Conservation (phyloP, 306 rosid species). For the Crataegus laevigata region DNA sequence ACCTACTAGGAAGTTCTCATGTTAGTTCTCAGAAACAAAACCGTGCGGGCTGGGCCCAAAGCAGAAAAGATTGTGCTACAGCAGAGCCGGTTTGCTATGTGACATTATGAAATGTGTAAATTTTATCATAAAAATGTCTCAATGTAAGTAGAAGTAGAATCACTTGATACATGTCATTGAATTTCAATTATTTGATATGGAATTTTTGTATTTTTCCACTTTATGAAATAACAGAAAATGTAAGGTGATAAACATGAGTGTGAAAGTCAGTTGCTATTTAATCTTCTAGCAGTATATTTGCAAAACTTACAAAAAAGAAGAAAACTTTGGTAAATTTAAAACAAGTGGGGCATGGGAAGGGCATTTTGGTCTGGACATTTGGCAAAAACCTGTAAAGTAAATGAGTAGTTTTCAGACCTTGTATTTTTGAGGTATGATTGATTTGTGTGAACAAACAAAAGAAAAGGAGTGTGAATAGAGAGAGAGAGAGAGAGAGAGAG, state of each 20-base stretch:
- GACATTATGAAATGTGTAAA: too few species aligned
- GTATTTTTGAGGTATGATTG: constrained; percentile 14
- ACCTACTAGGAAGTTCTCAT: too few species aligned
- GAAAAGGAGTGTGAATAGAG: constrained; percentile 13
- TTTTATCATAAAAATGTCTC: too few species aligned
- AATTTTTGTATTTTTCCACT: too few species aligned
- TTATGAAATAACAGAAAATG: too few species aligned
- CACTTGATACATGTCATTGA: too few species aligned
- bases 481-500: constrained; percentile 32
- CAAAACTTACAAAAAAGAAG: not conserved
- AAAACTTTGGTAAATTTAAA: not conserved
- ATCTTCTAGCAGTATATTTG: not conserved
- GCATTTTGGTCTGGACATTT: constrained; percentile 20
- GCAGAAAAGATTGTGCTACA: too few species aligned
- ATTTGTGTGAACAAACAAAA: constrained; percentile 19
- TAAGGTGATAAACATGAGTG: not conserved
- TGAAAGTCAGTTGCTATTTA: not conserved
- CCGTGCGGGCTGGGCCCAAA: too few species aligned
- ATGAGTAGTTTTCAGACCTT: constrained; percentile 2
- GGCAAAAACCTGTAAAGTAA: not conserved
- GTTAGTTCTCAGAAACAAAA: too few species aligned
- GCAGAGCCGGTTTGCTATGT: too few species aligned
- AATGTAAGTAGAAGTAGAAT: too few species aligned
- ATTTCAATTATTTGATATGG: too few species aligned
- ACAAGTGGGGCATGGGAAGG: constrained; percentile 15